Base-by-base conservation (phyloP, 129 eudicot genomes). In the Logfia minima region DNA sequence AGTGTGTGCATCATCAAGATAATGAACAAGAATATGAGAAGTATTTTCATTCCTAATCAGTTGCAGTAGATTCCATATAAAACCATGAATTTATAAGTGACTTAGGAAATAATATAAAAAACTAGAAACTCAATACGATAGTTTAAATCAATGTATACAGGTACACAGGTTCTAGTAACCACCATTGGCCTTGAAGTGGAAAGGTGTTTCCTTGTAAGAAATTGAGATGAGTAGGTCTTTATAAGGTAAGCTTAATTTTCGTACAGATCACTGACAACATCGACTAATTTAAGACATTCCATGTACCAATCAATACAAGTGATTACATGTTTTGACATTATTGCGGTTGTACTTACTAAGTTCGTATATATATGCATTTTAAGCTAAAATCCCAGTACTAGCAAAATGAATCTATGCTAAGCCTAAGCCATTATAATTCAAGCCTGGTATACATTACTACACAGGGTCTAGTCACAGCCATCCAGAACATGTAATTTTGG, bases 371-470 rank as follows among this genome's bases (percentile, higher is more conserved):
- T 37, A 1, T 37, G 10, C 43, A 37, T 7, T 43, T 3, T 43
- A 10, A 43, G 52, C 52, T 43, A 43, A 43, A 10, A 13, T 43
- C 52, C 16, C 52, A 43, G 16, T 66, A 68, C 31, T 23, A 37
- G 61, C 48, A 35, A 68, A 68, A 68, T 0, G 32, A 2, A 56
- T 41, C 13, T 18, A 43, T 45, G 75, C 48, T 18, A n/a, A 31
- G 59, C 76, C 70, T 58, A 58, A 32, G 18, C 16, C 32, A 68
- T 68, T 37, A 77, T 70, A 35, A 34, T 63, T 63, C 51, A 71
- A 62, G 19, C 53, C 60, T 34, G 16, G 11, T 66, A 72, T 65
- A 55, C 61, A 55, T 53, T 53, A 72, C 35, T 48, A 22, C 72
- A 61, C 4, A 19, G 32, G 52, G 71, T 62, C 39, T 32, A 79